phyloP scores from a whole-genome alignment of 2,329 filamentous ascomycete species.

The Dactylellina parvicollis region DNA sequence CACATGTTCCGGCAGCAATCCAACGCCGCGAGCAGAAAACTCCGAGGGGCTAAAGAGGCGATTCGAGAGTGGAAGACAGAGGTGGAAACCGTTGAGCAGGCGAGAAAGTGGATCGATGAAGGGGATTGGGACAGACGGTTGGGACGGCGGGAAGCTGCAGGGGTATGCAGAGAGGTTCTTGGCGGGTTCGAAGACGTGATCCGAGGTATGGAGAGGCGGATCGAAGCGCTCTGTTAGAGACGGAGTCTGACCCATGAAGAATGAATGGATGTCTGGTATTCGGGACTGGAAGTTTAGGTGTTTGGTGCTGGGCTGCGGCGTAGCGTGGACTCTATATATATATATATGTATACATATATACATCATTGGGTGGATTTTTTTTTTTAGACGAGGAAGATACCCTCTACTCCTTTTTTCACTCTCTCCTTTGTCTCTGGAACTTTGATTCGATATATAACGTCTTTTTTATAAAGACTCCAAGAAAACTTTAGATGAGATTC shows the following conservation, averaged over 20 bases:
- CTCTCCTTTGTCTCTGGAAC: slow-evolving; percentile 32
- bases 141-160: slow-evolving; percentile 79
- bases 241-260: slow-evolving; percentile 8
- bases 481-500: slow-evolving; percentile 41
- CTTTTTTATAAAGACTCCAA: slow-evolving; percentile 20
- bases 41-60: slow-evolving; percentile 84
- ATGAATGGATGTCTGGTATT: slow-evolving; percentile 41
- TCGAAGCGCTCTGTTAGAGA: slow-evolving; percentile 71
- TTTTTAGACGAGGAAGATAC: slow-evolving; percentile 46
- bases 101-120: slow-evolving; percentile 79
- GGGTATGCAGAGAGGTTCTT: slow-evolving; percentile 85
- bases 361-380: slow-evolving; percentile 12
- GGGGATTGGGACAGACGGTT: slow-evolving; percentile 85
- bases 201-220: slow-evolving; percentile 79
- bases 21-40: slow-evolving; percentile 78
- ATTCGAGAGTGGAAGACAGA: slow-evolving; percentile 86
- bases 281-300: slow-evolving; percentile 22
- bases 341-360: no score
- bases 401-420: slow-evolving; percentile 42
- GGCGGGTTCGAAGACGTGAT: slow-evolving; percentile 92
- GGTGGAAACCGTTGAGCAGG: slow-evolving; percentile 82
- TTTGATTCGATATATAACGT: slow-evolving; percentile 19
- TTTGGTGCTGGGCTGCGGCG: slow-evolving; percentile 32
- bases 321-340: no score
- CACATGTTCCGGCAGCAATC: slow-evolving; percentile 94